Conservation (phyloP, 2,329 filamentous ascomycete species). For the Sporothrix euskadiensis region DNA sequence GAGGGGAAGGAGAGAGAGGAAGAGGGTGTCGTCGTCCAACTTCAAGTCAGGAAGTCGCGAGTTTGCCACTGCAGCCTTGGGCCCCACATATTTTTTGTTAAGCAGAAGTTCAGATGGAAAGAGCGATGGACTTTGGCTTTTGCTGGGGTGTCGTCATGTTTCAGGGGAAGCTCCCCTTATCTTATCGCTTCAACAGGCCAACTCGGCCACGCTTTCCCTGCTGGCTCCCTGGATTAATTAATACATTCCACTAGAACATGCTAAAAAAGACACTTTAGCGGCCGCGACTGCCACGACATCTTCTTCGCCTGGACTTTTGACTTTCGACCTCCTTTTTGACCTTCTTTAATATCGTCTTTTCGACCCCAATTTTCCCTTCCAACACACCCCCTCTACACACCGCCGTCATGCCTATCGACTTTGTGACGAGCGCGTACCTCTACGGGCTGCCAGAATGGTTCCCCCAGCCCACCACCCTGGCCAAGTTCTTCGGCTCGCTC, state of each 20-base stretch:
- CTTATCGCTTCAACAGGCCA: conserved; percentile 16
- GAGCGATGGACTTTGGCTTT: neutral
- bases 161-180: conserved; percentile 18
- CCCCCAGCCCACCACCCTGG: conserved; percentile 46
- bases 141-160: conserved; percentile 23
- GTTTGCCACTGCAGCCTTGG: conserved; percentile 15
- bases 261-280: conserved; percentile 23
- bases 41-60: conserved; percentile 1
- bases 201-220: neutral
- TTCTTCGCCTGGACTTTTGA: neutral
- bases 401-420: conserved; percentile 53
- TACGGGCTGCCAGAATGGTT: conserved; percentile 55
- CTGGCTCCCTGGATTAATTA: neutral
- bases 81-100: conserved; percentile 2
- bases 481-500: conserved; percentile 44
- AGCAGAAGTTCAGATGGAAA: neutral
- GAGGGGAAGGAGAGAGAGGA: neutral
- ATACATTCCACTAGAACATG: conserved; percentile 13
- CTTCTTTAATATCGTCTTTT: neutral
- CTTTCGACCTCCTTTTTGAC: neutral
- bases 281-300: conserved; percentile 5
- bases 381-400: neutral
- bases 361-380: neutral
- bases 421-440: conserved; percentile 49
- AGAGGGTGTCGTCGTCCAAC: neutral